Percentiles rank a stretch among this genome's conserved stretches.
Conservation (phyloP, 2,329 filamentous ascomycete genomes). For the Exophiala oligosperma region DNA sequence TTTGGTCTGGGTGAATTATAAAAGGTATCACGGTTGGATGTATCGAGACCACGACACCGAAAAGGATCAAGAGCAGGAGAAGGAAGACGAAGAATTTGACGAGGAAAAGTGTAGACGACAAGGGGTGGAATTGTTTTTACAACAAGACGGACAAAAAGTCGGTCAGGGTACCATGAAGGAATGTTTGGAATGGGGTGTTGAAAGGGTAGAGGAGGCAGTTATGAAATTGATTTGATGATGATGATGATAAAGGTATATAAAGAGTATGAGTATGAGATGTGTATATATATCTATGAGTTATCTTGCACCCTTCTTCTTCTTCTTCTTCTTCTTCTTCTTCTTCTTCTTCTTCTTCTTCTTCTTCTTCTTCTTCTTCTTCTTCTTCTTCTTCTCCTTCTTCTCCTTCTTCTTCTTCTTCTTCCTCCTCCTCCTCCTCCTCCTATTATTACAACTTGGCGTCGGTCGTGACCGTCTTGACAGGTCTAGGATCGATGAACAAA, state of each 20-base stretch:
- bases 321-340: no score
- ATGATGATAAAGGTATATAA: neutral
- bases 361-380: no score
- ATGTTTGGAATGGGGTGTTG: slow-evolving; percentile 68
- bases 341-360: no score
- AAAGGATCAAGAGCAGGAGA: no score
- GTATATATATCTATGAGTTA: no score
- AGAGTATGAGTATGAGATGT: neutral
- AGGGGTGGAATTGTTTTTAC: slow-evolving; percentile 35
- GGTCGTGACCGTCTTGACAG: neutral
- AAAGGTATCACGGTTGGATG: slow-evolving; percentile 75
- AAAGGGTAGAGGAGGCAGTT: slow-evolving; percentile 53
- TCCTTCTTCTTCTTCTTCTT: no score
- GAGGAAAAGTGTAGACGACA: slow-evolving; percentile 18
- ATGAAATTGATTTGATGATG: slow-evolving; percentile 16
- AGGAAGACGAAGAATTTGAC: slow-evolving; percentile 37
- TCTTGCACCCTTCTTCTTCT: no score
- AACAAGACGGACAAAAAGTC: slow-evolving; percentile 31
- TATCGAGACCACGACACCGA: neutral
- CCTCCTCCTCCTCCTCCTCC: no score
- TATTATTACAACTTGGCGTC: neutral
- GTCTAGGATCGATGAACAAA: slow-evolving; percentile 16
- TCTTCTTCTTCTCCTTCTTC: no score
- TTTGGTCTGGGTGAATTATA: slow-evolving; percentile 96
- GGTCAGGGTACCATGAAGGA: slow-evolving; percentile 61